These are phyloP conservation scores for Ceratorhiza oryzae-sativae DNA, from an alignment of 1,284 basidiomycete species.

Conservation along the genomic window DNA sequence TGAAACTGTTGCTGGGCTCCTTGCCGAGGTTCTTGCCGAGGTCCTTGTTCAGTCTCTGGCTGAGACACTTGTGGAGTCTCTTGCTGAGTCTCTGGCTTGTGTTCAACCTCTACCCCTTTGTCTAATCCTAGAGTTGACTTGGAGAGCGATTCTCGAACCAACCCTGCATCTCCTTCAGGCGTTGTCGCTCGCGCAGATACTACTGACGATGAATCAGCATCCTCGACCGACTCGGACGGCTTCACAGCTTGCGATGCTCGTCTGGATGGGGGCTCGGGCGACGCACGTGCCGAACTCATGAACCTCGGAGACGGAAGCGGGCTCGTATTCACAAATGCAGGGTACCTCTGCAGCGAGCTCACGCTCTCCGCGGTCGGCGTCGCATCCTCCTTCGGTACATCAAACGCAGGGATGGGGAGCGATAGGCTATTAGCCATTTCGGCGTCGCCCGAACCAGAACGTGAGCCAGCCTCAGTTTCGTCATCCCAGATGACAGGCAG, in stretches of 20 bases:
- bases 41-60: too few relatives aligned
- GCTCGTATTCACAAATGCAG: conserved; percentile 19
- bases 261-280: not conserved
- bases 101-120: too few relatives aligned
- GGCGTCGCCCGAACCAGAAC: not conserved
- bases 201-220: not conserved
- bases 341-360: conserved; percentile 17
- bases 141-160: not conserved
- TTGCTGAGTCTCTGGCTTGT: too few relatives aligned
- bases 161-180: not conserved
- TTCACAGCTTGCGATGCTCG: not conserved
- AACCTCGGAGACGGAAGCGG: conserved; percentile 9
- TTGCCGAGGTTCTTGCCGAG: too few relatives aligned
- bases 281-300: not conserved
- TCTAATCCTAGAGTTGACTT: too few relatives aligned
- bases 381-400: not conserved
- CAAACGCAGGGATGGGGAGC: conserved; percentile 17
- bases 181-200: not conserved
- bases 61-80: too few relatives aligned
- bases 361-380: not conserved
- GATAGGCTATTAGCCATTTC: not conserved
- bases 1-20: too few relatives aligned
- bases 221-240: not conserved
- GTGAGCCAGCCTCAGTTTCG: conserved; percentile 9
- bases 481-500: conserved; percentile 46